Conservation (phyloP, 2,329 filamentous ascomycete species). For the Fusarium xyrophilum region DNA sequence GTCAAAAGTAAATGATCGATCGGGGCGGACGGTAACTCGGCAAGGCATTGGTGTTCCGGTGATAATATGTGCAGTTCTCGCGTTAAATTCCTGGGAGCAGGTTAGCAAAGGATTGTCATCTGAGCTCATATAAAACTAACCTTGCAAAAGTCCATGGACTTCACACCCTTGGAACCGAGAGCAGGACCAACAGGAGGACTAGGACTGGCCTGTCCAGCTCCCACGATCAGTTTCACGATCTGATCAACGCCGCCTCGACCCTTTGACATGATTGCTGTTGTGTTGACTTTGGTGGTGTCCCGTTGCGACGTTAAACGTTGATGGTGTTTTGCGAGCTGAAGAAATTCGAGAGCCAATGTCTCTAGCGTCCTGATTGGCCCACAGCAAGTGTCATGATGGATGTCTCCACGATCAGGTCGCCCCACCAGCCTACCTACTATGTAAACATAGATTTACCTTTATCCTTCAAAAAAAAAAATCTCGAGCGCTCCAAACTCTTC, state of each 20-base stretch:
- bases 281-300: slow-evolving; percentile 17
- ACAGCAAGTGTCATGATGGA: slow-evolving; percentile 6
- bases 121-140: slow-evolving; percentile 54
- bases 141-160: slow-evolving; percentile 99
- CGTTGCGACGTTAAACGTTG: slow-evolving; percentile 5
- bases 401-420: slow-evolving; percentile 18
- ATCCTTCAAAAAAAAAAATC: slow-evolving; percentile 25
- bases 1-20: slow-evolving; percentile 92
- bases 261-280: slow-evolving; percentile 59
- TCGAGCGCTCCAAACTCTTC: background rate
- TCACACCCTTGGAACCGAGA: slow-evolving; percentile 95
- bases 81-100: slow-evolving; percentile 85
- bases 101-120: slow-evolving; percentile 25
- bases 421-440: slow-evolving; percentile 32
- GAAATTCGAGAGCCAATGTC: slow-evolving; percentile 38
- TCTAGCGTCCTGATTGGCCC: slow-evolving; percentile 36
- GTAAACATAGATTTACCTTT: background rate
- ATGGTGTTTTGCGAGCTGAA: slow-evolving; percentile 34
- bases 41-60: slow-evolving; percentile 87
- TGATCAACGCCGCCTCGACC: slow-evolving; percentile 62
- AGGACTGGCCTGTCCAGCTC: slow-evolving; percentile 91
- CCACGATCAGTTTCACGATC: slow-evolving; percentile 97
- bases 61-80: slow-evolving; percentile 83
- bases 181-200: slow-evolving; percentile 96
- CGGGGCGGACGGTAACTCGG: slow-evolving; percentile 88